Evolutionary conservation across 345 rosid genomes (phyloP).

Genomic region (Salix suchowensis): DNA sequence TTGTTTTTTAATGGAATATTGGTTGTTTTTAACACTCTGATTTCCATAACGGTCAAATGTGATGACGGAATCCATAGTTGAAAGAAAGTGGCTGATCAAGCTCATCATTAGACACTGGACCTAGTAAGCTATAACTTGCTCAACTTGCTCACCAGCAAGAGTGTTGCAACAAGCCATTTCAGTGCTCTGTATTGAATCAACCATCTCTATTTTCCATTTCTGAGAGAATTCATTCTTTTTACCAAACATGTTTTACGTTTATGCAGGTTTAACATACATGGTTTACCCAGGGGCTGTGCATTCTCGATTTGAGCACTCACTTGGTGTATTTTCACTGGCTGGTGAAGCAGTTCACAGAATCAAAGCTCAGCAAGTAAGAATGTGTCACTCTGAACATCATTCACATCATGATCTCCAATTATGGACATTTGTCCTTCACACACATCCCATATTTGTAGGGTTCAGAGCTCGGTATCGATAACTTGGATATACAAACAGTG

Average conservation of each 20-base stretch:
- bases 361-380: conserved; percentile 24
- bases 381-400: neutral
- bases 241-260: neutral
- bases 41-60: too few relatives aligned
- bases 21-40: too few relatives aligned
- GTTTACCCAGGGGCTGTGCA: conserved; percentile 34
- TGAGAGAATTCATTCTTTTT: neutral
- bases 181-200: neutral
- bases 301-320: conserved; percentile 33
- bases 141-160: neutral
- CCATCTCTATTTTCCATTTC: neutral
- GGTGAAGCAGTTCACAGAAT: conserved; percentile 20
- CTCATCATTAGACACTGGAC: neutral
- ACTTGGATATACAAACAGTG: conserved; percentile 21
- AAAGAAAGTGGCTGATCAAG: too few relatives aligned
- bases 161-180: neutral
- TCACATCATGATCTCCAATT: neutral
- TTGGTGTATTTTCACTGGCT: conserved; percentile 29
- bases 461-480: conserved; percentile 17
- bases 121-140: neutral
- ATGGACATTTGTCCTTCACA: neutral
- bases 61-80: too few relatives aligned
- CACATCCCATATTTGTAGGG: conserved; percentile 9
- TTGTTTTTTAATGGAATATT: too few relatives aligned
- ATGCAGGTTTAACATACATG: conserved; percentile 29